Evolutionary conservation across 257 asterid species (phyloP).

Genomic region (Primulina tabacum): DNA sequence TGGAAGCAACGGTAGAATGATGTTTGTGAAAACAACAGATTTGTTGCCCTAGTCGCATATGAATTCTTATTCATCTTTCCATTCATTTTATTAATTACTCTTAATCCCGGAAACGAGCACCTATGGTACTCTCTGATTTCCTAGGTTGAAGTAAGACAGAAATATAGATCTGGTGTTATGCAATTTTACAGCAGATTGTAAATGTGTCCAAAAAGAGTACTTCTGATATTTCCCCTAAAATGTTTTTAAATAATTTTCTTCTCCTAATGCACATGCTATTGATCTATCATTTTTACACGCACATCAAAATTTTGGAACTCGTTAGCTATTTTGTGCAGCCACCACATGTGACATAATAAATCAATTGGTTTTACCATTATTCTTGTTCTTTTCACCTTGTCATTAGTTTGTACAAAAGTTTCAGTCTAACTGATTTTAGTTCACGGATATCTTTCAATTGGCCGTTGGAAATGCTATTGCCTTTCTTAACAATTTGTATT

Average conservation of each 20-base stretch:
- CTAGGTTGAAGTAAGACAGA: neutral
- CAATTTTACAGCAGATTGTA: neutral
- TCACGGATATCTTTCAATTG: neutral
- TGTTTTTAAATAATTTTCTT: too few species aligned
- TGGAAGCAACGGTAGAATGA: neutral
- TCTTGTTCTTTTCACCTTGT: neutral
- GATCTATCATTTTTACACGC: neutral
- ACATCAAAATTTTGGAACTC: neutral
- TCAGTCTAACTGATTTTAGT: neutral
- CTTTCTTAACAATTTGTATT: slow-evolving; percentile 19
- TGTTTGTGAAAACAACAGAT: neutral
- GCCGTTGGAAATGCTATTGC: slow-evolving; percentile 10
- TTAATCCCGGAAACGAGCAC: neutral
- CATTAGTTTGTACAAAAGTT: neutral
- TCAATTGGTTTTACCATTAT: neutral
- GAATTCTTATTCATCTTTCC: neutral
- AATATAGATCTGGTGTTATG: neutral
- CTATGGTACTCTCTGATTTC: slow-evolving; percentile 8
- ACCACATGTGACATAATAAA: neutral
- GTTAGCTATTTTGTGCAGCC: neutral
- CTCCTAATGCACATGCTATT: neutral
- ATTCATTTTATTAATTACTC: neutral
- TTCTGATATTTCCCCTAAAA: neutral
- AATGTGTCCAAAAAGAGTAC: neutral
- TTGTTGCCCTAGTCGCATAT: neutral